Evolutionary conservation across 441 rosid genomes (phyloP).

Genomic region (Pelargonium cotyledonis): DNA sequence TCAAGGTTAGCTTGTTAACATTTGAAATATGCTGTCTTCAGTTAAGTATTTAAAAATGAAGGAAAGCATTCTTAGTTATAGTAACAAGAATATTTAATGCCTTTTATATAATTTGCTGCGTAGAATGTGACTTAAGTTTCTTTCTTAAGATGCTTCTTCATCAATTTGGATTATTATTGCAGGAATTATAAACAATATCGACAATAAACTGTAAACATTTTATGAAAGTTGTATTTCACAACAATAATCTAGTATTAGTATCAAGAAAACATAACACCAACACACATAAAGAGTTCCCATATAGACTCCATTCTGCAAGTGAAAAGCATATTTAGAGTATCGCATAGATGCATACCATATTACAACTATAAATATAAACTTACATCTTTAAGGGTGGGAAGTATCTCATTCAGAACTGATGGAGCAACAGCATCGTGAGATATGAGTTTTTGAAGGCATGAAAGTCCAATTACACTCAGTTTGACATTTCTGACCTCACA

Average conservation of each 20-base stretch:
- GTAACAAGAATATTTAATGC: neutral
- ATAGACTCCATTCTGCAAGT: constrained; percentile 1
- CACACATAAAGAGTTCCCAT: neutral
- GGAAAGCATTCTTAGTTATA: neutral
- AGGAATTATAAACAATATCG: neutral
- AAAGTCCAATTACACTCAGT: constrained; percentile 88
- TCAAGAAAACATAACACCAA: neutral
- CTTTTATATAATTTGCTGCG: neutral
- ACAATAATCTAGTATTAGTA: neutral
- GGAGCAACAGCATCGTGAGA: constrained; percentile 92
- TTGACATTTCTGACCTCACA: constrained; percentile 80
- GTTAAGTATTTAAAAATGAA: too few relatives aligned
- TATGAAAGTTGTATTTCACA: neutral
- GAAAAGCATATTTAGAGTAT: neutral
- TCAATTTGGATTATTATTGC: neutral
- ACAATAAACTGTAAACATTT: neutral
- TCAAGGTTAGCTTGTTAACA: too few relatives aligned
- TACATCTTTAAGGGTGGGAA: constrained; percentile 75
- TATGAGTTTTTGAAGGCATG: constrained; percentile 91
- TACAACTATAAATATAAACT: constrained; percentile 26
- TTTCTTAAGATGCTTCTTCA: neutral
- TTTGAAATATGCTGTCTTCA: too few relatives aligned
- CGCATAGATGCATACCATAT: neutral
- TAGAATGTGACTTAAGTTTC: neutral
- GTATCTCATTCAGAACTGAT: constrained; percentile 71